Conservation (phyloP, 228 moss, liverwort and hornwort species). For the Sphagnum fallax region DNA sequence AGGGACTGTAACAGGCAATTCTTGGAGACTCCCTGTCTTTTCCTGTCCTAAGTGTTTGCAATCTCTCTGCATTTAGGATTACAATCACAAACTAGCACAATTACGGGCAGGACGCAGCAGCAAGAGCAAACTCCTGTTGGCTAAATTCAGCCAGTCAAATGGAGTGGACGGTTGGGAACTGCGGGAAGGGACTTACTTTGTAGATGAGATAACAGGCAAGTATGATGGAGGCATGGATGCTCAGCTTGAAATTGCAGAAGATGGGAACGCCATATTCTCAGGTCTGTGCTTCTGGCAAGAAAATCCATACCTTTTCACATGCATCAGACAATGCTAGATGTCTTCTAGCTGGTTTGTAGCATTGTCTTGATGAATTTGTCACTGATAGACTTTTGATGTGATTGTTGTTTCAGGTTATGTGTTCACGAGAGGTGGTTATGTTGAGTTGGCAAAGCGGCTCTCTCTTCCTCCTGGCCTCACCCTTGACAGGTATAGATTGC, state of each 20-base stretch:
- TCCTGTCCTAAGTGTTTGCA: not conserved
- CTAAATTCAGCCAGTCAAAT: constrained; percentile 59
- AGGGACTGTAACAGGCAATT: not conserved
- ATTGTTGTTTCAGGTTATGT: constrained; percentile 51
- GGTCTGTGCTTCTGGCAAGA: constrained; percentile 16
- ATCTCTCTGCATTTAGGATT: constrained; percentile 36
- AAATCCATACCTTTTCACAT: not conserved
- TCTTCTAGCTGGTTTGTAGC: not conserved
- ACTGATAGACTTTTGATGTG: not conserved
- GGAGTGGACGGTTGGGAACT: constrained; percentile 77
- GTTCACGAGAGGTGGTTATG: constrained; percentile 88
- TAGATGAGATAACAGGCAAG: constrained; percentile 65
- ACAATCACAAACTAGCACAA: constrained; percentile 91
- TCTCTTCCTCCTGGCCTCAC: constrained; percentile 73
- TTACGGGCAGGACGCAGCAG: constrained; percentile 84
- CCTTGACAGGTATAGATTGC: constrained; percentile 65
- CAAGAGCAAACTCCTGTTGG: constrained; percentile 80
- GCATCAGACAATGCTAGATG: not conserved
- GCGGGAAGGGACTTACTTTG: constrained; percentile 75
- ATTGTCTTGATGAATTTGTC: not conserved
- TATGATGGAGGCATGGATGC: constrained; percentile 96
- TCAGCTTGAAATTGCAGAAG: constrained; percentile 66
- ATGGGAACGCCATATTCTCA: constrained; percentile 77
- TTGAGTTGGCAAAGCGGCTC: constrained; percentile 72
- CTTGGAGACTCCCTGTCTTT: not conserved